phyloP scores from a whole-genome alignment of 257 asterid genomes.

The Mentha longifolia region DNA sequence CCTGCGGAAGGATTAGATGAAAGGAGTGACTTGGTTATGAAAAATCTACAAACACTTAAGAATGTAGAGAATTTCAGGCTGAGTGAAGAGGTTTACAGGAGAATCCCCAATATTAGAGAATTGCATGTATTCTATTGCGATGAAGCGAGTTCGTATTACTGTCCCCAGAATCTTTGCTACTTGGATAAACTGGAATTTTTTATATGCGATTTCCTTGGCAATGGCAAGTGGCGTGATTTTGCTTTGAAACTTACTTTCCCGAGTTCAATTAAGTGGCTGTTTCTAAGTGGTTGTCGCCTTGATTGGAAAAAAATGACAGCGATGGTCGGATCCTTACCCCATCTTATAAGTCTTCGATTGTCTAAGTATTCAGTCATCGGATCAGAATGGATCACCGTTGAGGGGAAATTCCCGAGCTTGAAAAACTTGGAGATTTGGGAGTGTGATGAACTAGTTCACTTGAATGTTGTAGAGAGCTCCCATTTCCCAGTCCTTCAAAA shows the following conservation, averaged over 20 bases:
- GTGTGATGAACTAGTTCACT: background rate
- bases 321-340: conserved; percentile 4
- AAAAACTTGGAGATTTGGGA: background rate
- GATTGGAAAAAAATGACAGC: background rate
- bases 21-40: background rate
- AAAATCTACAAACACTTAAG: background rate
- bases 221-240: background rate
- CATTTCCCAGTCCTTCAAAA: background rate
- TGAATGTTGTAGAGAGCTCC: background rate
- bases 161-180: background rate
- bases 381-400: background rate
- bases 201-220: background rate
- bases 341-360: background rate
- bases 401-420: background rate
- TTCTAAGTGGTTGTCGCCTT: background rate
- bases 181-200: background rate
- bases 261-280: background rate
- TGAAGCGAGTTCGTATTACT: background rate
- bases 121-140: background rate
- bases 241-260: background rate
- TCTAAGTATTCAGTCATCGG: background rate
- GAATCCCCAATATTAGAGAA: background rate
- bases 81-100: background rate
- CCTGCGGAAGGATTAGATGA: background rate
- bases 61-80: background rate